These are phyloP conservation scores for Massarina eburnea DNA, from an alignment of 2,329 filamentous ascomycete genomes.

Conservation along the genomic window DNA sequence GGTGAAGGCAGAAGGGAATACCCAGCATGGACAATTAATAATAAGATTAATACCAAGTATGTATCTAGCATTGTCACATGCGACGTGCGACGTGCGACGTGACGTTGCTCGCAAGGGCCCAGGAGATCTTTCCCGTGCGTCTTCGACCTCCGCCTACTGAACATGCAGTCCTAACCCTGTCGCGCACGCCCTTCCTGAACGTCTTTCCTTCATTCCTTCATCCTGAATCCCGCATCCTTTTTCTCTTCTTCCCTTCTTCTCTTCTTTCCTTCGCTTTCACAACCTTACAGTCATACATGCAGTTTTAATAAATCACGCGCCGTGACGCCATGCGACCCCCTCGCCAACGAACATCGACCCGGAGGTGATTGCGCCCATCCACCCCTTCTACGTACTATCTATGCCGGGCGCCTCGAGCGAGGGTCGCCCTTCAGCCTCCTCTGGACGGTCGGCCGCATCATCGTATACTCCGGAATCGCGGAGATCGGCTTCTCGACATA, in stretches of 20 bases:
- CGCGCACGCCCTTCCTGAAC: background rate
- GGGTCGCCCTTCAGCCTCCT: slow-evolving; percentile 35
- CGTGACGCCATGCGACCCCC: slow-evolving; percentile 27
- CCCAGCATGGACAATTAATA: too few relatives aligned
- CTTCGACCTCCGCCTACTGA: background rate
- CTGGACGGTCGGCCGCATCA: slow-evolving; percentile 34
- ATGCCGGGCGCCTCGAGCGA: slow-evolving; percentile 40
- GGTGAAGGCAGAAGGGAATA: too few relatives aligned
- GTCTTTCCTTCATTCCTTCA: background rate
- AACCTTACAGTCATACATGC: background rate
- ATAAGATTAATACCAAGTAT: too few relatives aligned
- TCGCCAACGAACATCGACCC: slow-evolving; percentile 10
- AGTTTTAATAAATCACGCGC: too few relatives aligned
- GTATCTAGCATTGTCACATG: too few relatives aligned
- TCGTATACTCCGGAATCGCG: slow-evolving; percentile 36
- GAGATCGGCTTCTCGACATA: slow-evolving; percentile 23
- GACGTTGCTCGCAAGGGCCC: too few relatives aligned
- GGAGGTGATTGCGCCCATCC: slow-evolving; percentile 21
- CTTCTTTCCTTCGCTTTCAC: background rate
- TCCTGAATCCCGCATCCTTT: background rate
- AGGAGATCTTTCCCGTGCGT: too few relatives aligned
- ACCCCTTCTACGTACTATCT: slow-evolving; percentile 21
- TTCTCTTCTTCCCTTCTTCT: background rate
- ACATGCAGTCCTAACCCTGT: background rate
- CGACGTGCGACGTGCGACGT: too few relatives aligned